Base-by-base conservation (phyloP, 768 basidiomycete species). In the Clitopilus passeckerianus region DNA sequence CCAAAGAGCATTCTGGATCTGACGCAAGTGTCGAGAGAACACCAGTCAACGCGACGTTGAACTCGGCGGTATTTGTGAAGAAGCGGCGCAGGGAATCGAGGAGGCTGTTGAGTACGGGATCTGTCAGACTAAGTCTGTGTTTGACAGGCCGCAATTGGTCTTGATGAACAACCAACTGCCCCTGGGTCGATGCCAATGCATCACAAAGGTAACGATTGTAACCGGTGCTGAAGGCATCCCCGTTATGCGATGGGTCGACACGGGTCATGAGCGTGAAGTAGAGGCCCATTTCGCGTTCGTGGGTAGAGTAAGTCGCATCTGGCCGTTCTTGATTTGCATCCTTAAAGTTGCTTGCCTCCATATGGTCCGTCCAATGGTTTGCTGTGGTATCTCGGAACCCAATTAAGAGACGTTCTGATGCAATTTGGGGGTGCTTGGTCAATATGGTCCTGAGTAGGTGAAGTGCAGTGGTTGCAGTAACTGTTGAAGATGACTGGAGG, bases 41-140 rank as follows among this genome's bases (percentile, higher is more conserved):
- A 20, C 91, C 91, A 3, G 93, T 97, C 62, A 98, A 72, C 0
- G 90, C 89, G 57, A 98, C 84, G 69, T 98, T 98, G 71, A 82
- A 85, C 63, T 95, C 90, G 12, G 95, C 86, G 0, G 89, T 79
- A 63, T 96, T 93, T 14, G 84, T 83, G 71, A 97, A 92, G 79
- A 98, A 96, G 60, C 77, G 79, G 56, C 89, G 75, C 34, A 96
- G 70, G 30, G 81, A 81, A 56, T 89, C 86, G 50, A 97, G 80
- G 54, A 96, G 67, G 23, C 82, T 74, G 2, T 85, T 82, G 18
- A 95, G 75, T 8, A 96, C 75, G 9, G 89, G 84, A 65, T 95
- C 93, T 61, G 86, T 85, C 58, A 89, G 81, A 62, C 88, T 87
- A 30, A 97, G 75, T n/a, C 82, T 80, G 68, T 96, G 93, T 66